A percentile compares a stretch with the other conserved stretches of the same genome.
These are phyloP conservation scores for Lagerstroemia speciosa DNA, from an alignment of 345 rosid species.

Conservation along the genomic window DNA sequence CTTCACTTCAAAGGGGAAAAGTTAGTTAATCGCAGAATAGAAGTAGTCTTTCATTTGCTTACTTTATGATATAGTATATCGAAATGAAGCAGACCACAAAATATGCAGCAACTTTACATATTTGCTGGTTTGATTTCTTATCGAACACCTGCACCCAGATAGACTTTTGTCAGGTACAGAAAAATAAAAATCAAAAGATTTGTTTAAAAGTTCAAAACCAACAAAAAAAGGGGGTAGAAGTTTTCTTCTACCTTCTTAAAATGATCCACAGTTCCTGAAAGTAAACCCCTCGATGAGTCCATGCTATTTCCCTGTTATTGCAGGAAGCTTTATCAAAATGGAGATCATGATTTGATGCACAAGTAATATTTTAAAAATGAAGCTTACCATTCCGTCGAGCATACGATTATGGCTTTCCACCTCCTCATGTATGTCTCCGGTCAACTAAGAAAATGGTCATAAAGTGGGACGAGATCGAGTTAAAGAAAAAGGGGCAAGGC, in stretches of 20 bases:
- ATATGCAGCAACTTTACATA: conserved; percentile 46
- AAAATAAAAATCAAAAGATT: conserved; percentile 2
- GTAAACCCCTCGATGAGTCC: conserved; percentile 76
- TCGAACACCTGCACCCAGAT: conserved; percentile 50
- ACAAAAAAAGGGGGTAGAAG: background rate
- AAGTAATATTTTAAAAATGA: background rate
- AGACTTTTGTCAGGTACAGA: conserved; percentile 4
- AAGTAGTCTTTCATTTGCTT: conserved; percentile 2
- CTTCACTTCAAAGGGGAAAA: background rate
- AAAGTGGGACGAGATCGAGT: background rate
- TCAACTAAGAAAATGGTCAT: conserved; percentile 34
- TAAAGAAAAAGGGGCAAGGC: background rate
- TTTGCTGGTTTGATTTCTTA: conserved; percentile 62
- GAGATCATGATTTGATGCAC: background rate
- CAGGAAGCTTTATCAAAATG: conserved; percentile 7
- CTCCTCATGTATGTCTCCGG: conserved; percentile 83
- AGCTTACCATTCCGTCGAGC: conserved; percentile 62
- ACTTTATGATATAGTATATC: conserved; percentile 60
- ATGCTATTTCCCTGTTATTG: conserved; percentile 64
- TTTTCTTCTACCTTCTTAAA: conserved; percentile 55
- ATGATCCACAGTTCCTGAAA: conserved; percentile 84
- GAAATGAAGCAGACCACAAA: conserved; percentile 49
- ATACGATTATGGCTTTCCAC: conserved; percentile 80
- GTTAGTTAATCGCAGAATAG: background rate
- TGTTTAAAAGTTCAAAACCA: background rate